A percentile compares a stretch with the other conserved stretches of the same genome.
These are phyloP conservation scores for Phytomonas francai DNA, from an alignment of 208 protist genomes.

Conservation along the genomic window DNA sequence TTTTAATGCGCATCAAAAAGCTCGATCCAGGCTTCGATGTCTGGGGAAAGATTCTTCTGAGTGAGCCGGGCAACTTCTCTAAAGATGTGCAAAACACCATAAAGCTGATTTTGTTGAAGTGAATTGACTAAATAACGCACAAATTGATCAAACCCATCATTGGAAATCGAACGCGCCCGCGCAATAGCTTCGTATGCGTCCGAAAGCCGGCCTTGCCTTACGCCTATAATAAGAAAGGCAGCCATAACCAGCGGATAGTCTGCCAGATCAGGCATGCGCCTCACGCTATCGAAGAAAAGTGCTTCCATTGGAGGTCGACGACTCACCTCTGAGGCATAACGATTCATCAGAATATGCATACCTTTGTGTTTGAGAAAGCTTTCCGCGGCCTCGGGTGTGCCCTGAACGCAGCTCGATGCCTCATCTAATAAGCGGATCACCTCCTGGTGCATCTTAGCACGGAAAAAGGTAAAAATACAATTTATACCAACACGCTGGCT, in stretches of 20 bases:
- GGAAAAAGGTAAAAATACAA: conserved; percentile 1
- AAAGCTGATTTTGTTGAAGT: neutral
- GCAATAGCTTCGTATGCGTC: neutral
- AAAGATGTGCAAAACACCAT: neutral
- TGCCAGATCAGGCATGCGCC: neutral
- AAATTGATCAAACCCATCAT: neutral
- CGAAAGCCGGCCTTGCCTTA: neutral
- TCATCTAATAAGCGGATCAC: neutral
- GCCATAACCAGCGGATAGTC: neutral
- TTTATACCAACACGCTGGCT: neutral
- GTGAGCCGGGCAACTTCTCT: neutral
- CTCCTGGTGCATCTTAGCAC: neutral
- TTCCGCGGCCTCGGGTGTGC: neutral
- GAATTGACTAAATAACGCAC: neutral
- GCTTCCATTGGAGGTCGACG: neutral
- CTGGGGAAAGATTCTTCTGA: neutral
- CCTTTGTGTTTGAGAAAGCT: neutral
- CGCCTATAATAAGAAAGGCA: neutral
- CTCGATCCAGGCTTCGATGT: neutral
- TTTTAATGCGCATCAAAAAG: neutral
- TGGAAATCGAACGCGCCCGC: neutral
- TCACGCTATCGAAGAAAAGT: neutral
- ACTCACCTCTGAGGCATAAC: neutral
- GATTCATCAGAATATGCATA: neutral
- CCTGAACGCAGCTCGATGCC: neutral